phyloP scores from a whole-genome alignment of 2,329 filamentous ascomycete species.

The Colletotrichum shisoi region DNA sequence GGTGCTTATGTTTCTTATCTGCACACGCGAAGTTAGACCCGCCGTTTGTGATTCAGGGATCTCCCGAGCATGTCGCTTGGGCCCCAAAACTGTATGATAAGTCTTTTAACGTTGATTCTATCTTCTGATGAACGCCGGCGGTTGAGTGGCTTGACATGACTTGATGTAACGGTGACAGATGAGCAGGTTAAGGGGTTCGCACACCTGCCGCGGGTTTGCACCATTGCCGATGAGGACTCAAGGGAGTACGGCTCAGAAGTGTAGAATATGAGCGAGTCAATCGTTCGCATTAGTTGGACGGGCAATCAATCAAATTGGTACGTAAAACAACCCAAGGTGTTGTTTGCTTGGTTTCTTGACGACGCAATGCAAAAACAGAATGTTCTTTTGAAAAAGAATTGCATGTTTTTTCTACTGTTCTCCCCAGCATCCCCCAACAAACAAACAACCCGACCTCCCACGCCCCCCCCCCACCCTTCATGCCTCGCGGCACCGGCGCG shows the following conservation, averaged over 20 bases:
- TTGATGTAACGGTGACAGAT: no score
- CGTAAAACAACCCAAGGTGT: not conserved
- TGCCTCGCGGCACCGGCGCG: no score
- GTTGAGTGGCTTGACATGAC: not conserved
- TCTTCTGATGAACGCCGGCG: constrained; percentile 17
- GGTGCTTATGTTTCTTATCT: constrained; percentile 31
- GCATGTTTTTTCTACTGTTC: not conserved
- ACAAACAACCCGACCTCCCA: no score
- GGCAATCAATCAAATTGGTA: not conserved
- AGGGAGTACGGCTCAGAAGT: no score
- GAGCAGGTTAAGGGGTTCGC: not conserved
- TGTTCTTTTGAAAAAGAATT: no score
- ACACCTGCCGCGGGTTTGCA: not conserved
- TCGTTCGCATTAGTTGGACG: no score
- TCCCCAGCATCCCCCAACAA: no score
- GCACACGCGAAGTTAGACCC: constrained; percentile 33
- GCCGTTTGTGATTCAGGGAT: constrained; percentile 33
- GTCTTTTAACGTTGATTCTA: constrained; percentile 31
- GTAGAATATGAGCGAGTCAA: no score
- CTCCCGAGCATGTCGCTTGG: constrained; percentile 27
- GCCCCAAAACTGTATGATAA: constrained; percentile 37
- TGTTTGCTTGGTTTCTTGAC: no score
- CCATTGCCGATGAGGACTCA: no score
- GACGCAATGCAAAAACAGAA: not conserved
- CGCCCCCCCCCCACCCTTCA: not conserved